Percentiles rank a stretch among this genome's conserved stretches.
phyloP scores from a whole-genome alignment of 2,329 filamentous ascomycete species.

The Aspergillus fijiensis region DNA sequence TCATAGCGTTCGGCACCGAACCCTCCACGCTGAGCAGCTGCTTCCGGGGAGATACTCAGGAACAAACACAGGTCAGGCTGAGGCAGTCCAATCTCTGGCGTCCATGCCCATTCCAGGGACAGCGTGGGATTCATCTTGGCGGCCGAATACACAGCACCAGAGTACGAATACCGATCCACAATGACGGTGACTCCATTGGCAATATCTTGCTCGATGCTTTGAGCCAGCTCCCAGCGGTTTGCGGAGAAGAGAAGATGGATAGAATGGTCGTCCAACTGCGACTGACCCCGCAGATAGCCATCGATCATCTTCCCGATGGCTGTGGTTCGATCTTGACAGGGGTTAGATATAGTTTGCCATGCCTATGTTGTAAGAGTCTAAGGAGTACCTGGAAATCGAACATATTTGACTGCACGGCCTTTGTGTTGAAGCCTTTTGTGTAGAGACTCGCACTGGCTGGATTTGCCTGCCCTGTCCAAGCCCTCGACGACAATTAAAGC shows the following conservation, averaged over 20 bases:
- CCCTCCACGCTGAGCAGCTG: conserved; percentile 74
- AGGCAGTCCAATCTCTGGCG: conserved; percentile 82
- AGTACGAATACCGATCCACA: conserved; percentile 93
- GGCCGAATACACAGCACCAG: conserved; percentile 87
- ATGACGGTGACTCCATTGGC: conserved; percentile 70
- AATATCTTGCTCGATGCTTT: conserved; percentile 50
- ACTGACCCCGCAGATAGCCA: conserved; percentile 70
- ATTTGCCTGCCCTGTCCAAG: conserved; percentile 86
- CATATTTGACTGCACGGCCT: conserved; percentile 56
- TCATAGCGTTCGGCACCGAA: conserved; percentile 91
- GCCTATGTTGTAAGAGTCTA: not conserved
- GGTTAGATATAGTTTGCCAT: conserved; percentile 8
- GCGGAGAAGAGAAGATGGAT: conserved; percentile 89
- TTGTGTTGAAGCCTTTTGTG: conserved; percentile 52
- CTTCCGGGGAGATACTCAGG: conserved; percentile 72
- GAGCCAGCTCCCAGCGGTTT: conserved; percentile 76
- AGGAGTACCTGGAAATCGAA: conserved; percentile 64
- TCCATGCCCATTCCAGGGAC: conserved; percentile 74
- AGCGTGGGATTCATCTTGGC: conserved; percentile 76
- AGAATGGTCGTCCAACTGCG: conserved; percentile 78
- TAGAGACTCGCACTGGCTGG: conserved; percentile 77
- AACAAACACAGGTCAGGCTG: conserved; percentile 86
- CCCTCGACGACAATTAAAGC: conserved; percentile 83
- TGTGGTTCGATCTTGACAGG: conserved; percentile 68
- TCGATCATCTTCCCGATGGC: conserved; percentile 87